Evolutionary conservation across 1,139 yeast species (phyloP).

Genomic region (Meyerozyma carpophila): DNA sequence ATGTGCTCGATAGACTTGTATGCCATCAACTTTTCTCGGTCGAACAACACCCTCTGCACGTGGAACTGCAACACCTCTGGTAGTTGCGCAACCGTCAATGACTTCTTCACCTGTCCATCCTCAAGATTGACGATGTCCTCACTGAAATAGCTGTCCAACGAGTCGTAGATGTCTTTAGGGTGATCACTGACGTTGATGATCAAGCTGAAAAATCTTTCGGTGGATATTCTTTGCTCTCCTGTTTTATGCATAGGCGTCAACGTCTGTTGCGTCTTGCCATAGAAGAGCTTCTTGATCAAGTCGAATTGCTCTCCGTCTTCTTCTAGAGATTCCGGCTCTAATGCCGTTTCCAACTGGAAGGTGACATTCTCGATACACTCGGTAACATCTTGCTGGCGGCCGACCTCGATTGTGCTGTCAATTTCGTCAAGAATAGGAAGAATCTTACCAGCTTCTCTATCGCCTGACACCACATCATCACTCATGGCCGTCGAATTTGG

Average conservation of each 20-base stretch:
- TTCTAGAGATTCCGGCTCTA: conserved; percentile 59
- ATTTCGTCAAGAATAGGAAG: conserved; percentile 55
- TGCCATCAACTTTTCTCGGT: conserved; percentile 64
- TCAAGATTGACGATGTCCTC: conserved; percentile 69
- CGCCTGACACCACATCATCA: neutral
- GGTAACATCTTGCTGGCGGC: conserved; percentile 95
- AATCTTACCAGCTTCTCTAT: conserved; percentile 7
- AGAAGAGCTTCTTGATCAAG: conserved; percentile 70
- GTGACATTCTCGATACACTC: conserved; percentile 94
- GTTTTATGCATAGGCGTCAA: conserved; percentile 33
- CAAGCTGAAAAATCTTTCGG: conserved; percentile 74
- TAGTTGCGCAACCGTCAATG: conserved; percentile 61
- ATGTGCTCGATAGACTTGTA: conserved; percentile 80
- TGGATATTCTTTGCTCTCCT: conserved; percentile 61
- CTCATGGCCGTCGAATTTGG: neutral
- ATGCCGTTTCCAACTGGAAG: conserved; percentile 89
- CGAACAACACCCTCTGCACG: conserved; percentile 89
- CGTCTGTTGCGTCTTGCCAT: conserved; percentile 54
- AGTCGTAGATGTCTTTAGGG: conserved; percentile 85
- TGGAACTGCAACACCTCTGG: conserved; percentile 88
- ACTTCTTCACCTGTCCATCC: conserved; percentile 68
- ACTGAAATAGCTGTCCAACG: conserved; percentile 78
- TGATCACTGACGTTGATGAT: conserved; percentile 84
- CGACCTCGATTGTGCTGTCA: conserved; percentile 70
- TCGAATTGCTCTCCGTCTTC: conserved; percentile 82